Percentiles rank a stretch among this genome's conserved stretches.
These are phyloP conservation scores for Berkeleyomyces rouxiae DNA, from an alignment of 2,329 filamentous ascomycete species.

Conservation along the genomic window DNA sequence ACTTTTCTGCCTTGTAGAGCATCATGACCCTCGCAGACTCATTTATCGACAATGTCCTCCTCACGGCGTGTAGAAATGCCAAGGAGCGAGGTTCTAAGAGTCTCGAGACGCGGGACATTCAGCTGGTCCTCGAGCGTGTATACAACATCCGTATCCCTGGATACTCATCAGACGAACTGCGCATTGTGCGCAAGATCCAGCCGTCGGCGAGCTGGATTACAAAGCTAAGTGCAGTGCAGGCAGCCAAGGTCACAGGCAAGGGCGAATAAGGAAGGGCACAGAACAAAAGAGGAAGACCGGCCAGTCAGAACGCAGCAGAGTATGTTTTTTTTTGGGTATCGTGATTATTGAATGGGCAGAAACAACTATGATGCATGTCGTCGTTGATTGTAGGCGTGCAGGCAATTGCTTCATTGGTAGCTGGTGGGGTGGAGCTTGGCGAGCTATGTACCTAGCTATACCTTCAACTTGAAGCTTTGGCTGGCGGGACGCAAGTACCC, in stretches of 20 bases:
- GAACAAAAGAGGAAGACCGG: conserved; percentile 33
- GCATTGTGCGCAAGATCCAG: conserved; percentile 85
- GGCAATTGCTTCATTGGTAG: too few species aligned
- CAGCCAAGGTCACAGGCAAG: conserved; percentile 64
- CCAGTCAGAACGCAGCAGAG: background rate
- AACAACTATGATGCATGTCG: too few species aligned
- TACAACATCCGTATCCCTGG: conserved; percentile 90
- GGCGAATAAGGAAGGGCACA: conserved; percentile 42
- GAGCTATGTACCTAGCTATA: too few species aligned
- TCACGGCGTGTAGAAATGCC: conserved; percentile 73
- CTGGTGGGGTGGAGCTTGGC: too few species aligned
- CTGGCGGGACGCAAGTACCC: too few species aligned
- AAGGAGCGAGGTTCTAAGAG: conserved; percentile 84
- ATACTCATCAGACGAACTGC: conserved; percentile 83
- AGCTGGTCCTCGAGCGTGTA: conserved; percentile 65
- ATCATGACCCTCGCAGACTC: conserved; percentile 81
- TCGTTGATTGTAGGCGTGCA: too few species aligned
- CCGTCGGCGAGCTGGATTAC: conserved; percentile 79
- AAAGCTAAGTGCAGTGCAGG: conserved; percentile 94
- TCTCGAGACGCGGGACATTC: conserved; percentile 75
- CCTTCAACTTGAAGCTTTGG: too few species aligned
- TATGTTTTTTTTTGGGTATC: background rate
- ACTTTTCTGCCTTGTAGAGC: conserved; percentile 34
- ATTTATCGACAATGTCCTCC: conserved; percentile 83
- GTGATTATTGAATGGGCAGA: too few species aligned